Percentiles rank a stretch among this genome's conserved stretches.
These are phyloP conservation scores for Pythium plurisporium DNA, from an alignment of 352 stramenopile genomes.

Conservation along the genomic window DNA sequence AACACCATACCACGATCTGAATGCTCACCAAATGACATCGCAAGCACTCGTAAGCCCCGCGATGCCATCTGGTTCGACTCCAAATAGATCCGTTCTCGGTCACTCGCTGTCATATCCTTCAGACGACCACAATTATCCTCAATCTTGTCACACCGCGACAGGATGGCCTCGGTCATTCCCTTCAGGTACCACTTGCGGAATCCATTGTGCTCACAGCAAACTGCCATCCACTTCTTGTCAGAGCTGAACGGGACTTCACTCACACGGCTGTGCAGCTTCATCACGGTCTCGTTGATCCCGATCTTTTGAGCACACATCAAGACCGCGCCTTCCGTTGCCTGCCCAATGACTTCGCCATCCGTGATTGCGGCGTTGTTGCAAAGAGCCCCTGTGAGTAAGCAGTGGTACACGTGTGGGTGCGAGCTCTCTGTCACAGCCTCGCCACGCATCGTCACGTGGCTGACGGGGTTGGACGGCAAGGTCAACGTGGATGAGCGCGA, in stretches of 20 bases:
- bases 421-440: constrained; percentile 54
- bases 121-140: constrained; percentile 67
- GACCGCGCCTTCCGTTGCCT: constrained; percentile 76
- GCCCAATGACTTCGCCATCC: constrained; percentile 68
- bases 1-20: constrained; percentile 88
- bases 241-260: constrained; percentile 94
- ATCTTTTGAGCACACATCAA: constrained; percentile 66
- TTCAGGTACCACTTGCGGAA: constrained; percentile 71
- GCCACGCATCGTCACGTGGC: constrained; percentile 52
- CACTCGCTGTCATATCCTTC: constrained; percentile 54
- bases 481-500: neutral
- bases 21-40: constrained; percentile 83
- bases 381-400: constrained; percentile 62
- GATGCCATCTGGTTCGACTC: constrained; percentile 65
- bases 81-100: constrained; percentile 60
- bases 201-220: constrained; percentile 66
- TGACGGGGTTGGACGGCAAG: constrained; percentile 6
- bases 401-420: constrained; percentile 72
- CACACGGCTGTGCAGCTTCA: constrained; percentile 61
- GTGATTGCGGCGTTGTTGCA: constrained; percentile 77
- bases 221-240: constrained; percentile 96
- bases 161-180: constrained; percentile 79
- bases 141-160: constrained; percentile 67
- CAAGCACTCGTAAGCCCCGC: constrained; percentile 84
- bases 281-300: constrained; percentile 35